phyloP scores from a whole-genome alignment of 257 asterid species.

The Nicotiana attenuata region DNA sequence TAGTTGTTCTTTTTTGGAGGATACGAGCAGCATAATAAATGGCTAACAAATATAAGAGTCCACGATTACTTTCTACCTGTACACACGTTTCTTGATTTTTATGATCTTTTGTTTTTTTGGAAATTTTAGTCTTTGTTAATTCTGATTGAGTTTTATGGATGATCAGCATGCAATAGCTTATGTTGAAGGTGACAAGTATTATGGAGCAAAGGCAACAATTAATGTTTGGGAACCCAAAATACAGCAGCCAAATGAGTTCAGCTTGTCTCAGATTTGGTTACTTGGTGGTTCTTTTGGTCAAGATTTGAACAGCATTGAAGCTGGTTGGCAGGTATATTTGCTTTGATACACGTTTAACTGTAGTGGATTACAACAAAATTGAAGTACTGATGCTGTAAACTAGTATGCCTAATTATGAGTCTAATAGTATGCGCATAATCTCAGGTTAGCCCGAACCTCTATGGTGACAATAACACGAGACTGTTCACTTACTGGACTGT shows the following conservation, averaged over 20 bases:
- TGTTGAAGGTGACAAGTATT: slow-evolving; percentile 71
- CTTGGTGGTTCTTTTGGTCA: slow-evolving; percentile 82
- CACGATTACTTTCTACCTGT: no score
- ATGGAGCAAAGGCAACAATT: slow-evolving; percentile 78
- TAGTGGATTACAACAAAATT: no score
- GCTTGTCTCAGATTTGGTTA: slow-evolving; percentile 84
- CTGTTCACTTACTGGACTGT: slow-evolving; percentile 26
- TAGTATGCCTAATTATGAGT: slow-evolving; percentile 5
- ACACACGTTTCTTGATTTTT: no score
- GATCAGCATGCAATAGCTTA: slow-evolving; percentile 81
- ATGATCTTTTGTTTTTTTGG: background rate
- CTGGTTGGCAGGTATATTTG: slow-evolving; percentile 81
- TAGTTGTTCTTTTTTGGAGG: no score
- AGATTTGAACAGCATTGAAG: slow-evolving; percentile 90
- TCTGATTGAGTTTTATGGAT: slow-evolving; percentile 8
- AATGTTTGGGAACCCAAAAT: slow-evolving; percentile 86
- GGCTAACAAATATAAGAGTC: no score
- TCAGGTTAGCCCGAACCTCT: slow-evolving; percentile 61
- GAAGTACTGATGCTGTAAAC: background rate
- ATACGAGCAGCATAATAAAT: no score
- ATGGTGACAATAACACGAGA: slow-evolving; percentile 26
- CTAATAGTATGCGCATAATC: slow-evolving; percentile 14
- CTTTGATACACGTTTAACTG: background rate
- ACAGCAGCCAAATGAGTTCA: slow-evolving; percentile 79
- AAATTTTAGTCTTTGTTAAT: no score